Evolutionary conservation across 805 yeast species (phyloP).

Genomic region (Kazachstania viticola): DNA sequence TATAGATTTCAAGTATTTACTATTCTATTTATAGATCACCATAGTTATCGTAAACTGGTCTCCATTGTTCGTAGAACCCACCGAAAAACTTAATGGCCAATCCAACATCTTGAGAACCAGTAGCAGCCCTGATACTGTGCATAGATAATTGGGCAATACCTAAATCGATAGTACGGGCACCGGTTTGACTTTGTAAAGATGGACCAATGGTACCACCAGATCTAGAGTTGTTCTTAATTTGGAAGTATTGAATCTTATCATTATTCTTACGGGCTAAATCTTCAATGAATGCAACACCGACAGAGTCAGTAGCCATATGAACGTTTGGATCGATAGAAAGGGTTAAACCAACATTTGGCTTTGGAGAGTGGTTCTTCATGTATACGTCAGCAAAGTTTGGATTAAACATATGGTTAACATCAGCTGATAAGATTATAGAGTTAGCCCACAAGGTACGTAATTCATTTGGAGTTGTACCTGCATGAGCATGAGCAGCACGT

Average conservation of each 20-base stretch:
- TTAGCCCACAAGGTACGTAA: conserved; percentile 48
- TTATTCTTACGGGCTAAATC: conserved; percentile 55
- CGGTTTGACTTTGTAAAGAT: conserved; percentile 42
- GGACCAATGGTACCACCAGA: conserved; percentile 91
- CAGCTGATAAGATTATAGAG: conserved; percentile 71
- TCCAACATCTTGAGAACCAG: conserved; percentile 69
- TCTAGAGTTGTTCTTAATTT: conserved; percentile 72
- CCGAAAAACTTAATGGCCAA: conserved; percentile 61
- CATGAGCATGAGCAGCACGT: conserved; percentile 35
- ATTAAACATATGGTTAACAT: conserved; percentile 71
- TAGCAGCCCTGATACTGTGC: conserved; percentile 78
- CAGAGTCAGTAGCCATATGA: conserved; percentile 73
- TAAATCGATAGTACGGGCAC: conserved; percentile 66
- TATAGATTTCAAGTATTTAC: too few species aligned
- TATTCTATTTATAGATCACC: conserved; percentile 33
- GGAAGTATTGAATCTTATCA: conserved; percentile 69
- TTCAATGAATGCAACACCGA: conserved; percentile 58
- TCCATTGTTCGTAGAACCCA: conserved; percentile 62
- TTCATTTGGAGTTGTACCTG: conserved; percentile 6
- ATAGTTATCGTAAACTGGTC: conserved; percentile 41
- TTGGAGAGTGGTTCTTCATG: conserved; percentile 67
- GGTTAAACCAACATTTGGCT: conserved; percentile 67
- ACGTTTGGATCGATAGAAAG: conserved; percentile 69
- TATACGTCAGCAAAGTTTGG: conserved; percentile 65
- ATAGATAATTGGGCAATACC: conserved; percentile 78